Evolutionary conservation across 2,329 filamentous ascomycete species (phyloP), one percentile per base, ranked within the genome.

Genomic region (Calonectria pteridis): DNA sequence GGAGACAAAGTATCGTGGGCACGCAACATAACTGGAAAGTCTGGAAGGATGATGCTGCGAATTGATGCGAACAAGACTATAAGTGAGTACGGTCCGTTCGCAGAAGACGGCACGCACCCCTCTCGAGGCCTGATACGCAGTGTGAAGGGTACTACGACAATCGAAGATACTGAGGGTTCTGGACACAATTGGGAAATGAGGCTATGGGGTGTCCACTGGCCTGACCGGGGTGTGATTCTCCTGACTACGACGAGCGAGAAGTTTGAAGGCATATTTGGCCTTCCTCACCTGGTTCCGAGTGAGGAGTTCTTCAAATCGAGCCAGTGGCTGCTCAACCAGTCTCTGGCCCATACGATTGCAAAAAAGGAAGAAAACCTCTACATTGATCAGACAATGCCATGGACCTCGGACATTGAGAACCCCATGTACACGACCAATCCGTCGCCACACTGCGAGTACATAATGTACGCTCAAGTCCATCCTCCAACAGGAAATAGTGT

Each of bases 241-340:
- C 86, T 98, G 82, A 94, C 94, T 2, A 98, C 96, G 0, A 96
- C 95, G 62, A 98, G 95, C 83, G 94, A 98, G 81, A 98, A 98
- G 86, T 97, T 97, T 81, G 92, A 93, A n/a, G 96, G 97, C 53
- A 93, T 98, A 70, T 98, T 98, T 83, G 94, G 93, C 3, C 86
- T 98, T 59, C 96, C 97, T 31, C 95, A 98, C 83, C 89, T 99
- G 66, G 88, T 94, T 0, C 89, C 94, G 0, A 84, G 86, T 26
- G 82, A 86, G 4, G 87, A 90, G 63, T 92, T 89, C 80, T 91
- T 91, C 82, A 82, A 85, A 80, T 88, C 90, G 74, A 88, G 91
- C 85, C 83, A 93, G 80, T 86, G 87, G 65, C 86, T 98, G 20
- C 87, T 98, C 43, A 94, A 96, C 79, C 88, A 90, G 76, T 96